Conservation (phyloP, 805 yeast genomes). For the Saturnispora silvae region DNA sequence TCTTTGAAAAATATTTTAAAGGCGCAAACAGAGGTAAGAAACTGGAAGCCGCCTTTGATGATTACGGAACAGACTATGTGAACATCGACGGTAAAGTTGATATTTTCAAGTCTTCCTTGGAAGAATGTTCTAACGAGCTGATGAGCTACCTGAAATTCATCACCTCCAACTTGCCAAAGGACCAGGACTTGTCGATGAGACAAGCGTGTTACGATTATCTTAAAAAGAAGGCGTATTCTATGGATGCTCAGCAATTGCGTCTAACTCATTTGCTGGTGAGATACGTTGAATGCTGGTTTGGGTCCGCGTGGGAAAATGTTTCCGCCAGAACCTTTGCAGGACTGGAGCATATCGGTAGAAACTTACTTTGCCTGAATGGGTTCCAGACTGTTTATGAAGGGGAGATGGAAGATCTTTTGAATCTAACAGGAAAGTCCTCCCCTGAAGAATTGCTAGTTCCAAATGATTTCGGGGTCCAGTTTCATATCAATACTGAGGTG, state of each 20-base stretch:
- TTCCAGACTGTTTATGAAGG: constrained; percentile 31
- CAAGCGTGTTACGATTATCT: constrained; percentile 42
- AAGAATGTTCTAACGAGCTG: constrained; percentile 25
- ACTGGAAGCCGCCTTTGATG: constrained; percentile 24
- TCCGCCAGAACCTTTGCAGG: constrained; percentile 42
- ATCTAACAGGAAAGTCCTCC: not conserved
- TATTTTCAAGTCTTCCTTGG: constrained; percentile 40
- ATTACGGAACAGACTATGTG: constrained; percentile 17
- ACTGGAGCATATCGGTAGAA: constrained; percentile 54
- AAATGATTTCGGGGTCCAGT: constrained; percentile 7
- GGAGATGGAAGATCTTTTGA: constrained; percentile 22
- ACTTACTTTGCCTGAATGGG: constrained; percentile 54
- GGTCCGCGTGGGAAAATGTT: constrained; percentile 51
- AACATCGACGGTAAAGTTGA: constrained; percentile 24
- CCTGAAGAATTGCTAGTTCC: constrained; percentile 9
- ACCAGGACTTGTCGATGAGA: constrained; percentile 45
- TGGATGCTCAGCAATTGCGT: constrained; percentile 40
- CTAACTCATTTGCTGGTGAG: constrained; percentile 43
- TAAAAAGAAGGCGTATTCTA: constrained; percentile 30
- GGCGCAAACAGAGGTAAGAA: constrained; percentile 14
- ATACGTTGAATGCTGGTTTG: constrained; percentile 64
- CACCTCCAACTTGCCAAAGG: constrained; percentile 17
- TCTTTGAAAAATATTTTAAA: constrained; percentile 38
- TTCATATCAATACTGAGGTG: constrained; percentile 20
- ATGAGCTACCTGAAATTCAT: constrained; percentile 14